Evolutionary conservation across 106 monocot species (phyloP).

Genomic region (Apostasia shenzhenica): DNA sequence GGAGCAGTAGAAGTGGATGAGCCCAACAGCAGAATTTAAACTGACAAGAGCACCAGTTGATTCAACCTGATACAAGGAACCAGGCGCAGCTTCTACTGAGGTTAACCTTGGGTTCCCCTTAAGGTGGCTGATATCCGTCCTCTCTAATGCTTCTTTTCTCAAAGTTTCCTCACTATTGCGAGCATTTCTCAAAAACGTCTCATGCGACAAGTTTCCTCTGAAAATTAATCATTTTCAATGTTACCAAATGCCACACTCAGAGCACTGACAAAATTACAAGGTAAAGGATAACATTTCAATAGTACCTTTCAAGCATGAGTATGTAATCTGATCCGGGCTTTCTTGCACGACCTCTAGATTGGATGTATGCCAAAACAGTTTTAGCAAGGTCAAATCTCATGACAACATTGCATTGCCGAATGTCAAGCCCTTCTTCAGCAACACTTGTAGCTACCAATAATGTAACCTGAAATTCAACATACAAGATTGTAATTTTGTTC

Average conservation of each 20-base stretch:
- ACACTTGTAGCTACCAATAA: slow-evolving; percentile 96
- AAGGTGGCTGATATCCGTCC: slow-evolving; percentile 98
- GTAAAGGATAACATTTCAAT: not conserved
- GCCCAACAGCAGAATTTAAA: slow-evolving; percentile 96
- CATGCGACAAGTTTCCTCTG: slow-evolving; percentile 90
- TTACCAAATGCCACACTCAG: not conserved
- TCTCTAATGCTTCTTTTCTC: slow-evolving; percentile 93
- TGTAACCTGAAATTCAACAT: slow-evolving; percentile 54
- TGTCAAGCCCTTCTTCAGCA: slow-evolving; percentile 99
- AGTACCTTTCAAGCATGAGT: slow-evolving; percentile 94
- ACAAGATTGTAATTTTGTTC: not conserved
- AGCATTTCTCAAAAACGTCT: slow-evolving; percentile 93
- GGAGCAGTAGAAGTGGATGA: slow-evolving; percentile 97
- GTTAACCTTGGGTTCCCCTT: slow-evolving; percentile 51
- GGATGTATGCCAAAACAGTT: slow-evolving; percentile 98
- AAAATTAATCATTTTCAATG: slow-evolving; percentile 6
- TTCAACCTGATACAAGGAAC: slow-evolving; percentile 81
- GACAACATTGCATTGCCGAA: slow-evolving; percentile 97
- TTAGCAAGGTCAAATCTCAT: slow-evolving; percentile 99
- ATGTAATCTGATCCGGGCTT: slow-evolving; percentile 99
- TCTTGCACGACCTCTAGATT: slow-evolving; percentile 97
- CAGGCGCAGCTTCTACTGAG: slow-evolving; percentile 53
- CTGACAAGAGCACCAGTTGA: slow-evolving; percentile 98
- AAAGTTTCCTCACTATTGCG: slow-evolving; percentile 97
- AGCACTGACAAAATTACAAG: not conserved